Evolutionary conservation across 352 stramenopile species (phyloP).

Genomic region (Pythium graminicola): DNA sequence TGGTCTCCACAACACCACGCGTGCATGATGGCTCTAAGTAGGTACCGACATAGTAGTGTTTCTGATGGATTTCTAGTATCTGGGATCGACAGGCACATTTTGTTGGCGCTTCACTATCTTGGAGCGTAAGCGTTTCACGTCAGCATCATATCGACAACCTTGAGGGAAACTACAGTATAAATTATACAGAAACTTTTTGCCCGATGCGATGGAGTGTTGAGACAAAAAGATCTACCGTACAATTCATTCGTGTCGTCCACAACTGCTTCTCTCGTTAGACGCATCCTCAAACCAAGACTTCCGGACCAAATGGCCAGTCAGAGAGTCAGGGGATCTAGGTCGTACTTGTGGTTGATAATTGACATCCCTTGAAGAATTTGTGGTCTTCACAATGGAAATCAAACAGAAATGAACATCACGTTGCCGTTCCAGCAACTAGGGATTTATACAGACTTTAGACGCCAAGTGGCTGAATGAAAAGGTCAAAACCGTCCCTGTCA

Average conservation of each 20-base stretch:
- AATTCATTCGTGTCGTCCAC: constrained; percentile 5
- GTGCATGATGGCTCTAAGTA: too few species aligned
- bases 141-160: neutral
- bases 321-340: too few species aligned
- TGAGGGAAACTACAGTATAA: too few species aligned
- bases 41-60: neutral
- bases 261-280: neutral
- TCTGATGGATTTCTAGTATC: constrained; percentile 8
- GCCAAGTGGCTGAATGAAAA: too few species aligned
- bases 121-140: neutral
- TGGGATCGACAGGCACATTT: constrained; percentile 2
- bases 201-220: neutral
- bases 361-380: too few species aligned
- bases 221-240: neutral
- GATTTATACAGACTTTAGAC: too few species aligned
- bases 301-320: too few species aligned
- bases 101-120: neutral
- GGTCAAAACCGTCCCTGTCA: neutral
- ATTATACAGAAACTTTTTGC: constrained; percentile 2
- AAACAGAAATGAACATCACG: too few species aligned
- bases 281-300: too few species aligned
- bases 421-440: too few species aligned
- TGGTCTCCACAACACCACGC: neutral
- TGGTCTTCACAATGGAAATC: too few species aligned
- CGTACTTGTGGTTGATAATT: too few species aligned